These are phyloP conservation scores for Xylariaceae sp. DNA, from an alignment of 2,329 filamentous ascomycete species.

Conservation along the genomic window DNA sequence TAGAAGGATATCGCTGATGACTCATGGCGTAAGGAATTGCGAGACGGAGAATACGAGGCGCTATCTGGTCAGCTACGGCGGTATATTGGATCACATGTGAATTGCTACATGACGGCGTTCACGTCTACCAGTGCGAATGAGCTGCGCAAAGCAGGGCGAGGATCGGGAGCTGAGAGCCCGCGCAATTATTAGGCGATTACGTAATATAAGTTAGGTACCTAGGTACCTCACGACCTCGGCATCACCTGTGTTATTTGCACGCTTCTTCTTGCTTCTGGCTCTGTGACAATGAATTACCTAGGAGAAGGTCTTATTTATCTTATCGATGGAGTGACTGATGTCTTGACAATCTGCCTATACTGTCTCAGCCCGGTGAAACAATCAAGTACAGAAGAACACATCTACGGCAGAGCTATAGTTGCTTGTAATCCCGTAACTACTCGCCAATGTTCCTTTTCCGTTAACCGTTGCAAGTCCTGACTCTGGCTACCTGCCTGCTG, in stretches of 20 bases:
- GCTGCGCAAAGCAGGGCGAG: background rate
- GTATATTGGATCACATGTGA: slow-evolving; percentile 1
- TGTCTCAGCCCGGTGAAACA: background rate
- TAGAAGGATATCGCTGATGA: slow-evolving; percentile 55
- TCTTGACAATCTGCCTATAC: background rate
- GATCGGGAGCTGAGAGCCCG: no score
- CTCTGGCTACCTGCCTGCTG: background rate
- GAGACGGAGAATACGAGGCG: background rate
- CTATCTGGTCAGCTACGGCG: background rate
- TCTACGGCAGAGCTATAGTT: background rate
- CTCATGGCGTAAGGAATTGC: slow-evolving; percentile 41
- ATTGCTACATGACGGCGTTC: slow-evolving; percentile 11
- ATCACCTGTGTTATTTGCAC: no score
- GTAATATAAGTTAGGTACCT: no score
- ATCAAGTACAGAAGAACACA: background rate
- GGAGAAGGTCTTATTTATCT: slow-evolving; percentile 14
- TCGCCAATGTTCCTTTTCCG: background rate
- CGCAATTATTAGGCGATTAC: no score
- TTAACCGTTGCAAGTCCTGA: background rate
- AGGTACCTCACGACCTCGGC: no score
- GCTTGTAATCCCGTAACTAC: background rate
- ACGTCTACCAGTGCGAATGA: background rate
- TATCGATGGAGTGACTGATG: slow-evolving; percentile 6
- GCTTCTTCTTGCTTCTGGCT: no score
- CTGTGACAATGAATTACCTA: background rate